Evolutionary conservation across 192 early-diverging fungal species (phyloP), one percentile per base, ranked within the genome.

Genomic region (Coemansia sp.): DNA sequence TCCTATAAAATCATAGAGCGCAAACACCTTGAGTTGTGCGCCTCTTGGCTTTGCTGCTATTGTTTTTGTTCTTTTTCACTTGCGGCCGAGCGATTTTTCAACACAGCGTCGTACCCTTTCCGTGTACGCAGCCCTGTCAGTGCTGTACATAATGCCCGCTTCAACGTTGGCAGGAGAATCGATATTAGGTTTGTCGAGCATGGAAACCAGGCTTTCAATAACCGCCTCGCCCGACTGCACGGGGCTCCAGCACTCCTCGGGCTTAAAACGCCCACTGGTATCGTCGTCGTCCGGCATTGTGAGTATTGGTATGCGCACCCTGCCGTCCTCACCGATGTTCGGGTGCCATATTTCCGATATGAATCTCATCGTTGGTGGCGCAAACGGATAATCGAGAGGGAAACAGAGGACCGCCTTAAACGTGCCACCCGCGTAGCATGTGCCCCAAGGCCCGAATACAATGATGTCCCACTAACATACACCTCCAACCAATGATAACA

Each of bases 281-380:
- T 96, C 96, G 23, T 93, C 90, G 29, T 93, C 90, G 29, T 87
- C 90, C 23, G 89, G 86, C 33, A 79, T 84, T 52, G 89, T 87
- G 73, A 98, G 77, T 66, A 97, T 99, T 22, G 92, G 94, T 54
- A 99, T 97, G 75, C 94, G 97, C n/a, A 99, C 93, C 22, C 86
- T 84, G 14, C 96, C 96, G 75, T 93, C 84, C 15, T 83, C 77
- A 72, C 95, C 95, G 5, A 96, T 89, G 74, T 93, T 98, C 33
- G 96, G 96, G 69, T 98, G 96, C 87, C 91, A 95, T 73, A 98
- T 89, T 15, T 94, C 85, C 42, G 86, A 86, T 10, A 84, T 70
- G 73, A 99, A 97, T 55, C 64, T 83, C 85, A 99, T 85, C 62
- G 86, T 89, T 25, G 96, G 96, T 23, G 95, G 96, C 84, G 87